Evolutionary conservation across 306 rosid genomes (phyloP).

Genomic region (Prunus campanulata): DNA sequence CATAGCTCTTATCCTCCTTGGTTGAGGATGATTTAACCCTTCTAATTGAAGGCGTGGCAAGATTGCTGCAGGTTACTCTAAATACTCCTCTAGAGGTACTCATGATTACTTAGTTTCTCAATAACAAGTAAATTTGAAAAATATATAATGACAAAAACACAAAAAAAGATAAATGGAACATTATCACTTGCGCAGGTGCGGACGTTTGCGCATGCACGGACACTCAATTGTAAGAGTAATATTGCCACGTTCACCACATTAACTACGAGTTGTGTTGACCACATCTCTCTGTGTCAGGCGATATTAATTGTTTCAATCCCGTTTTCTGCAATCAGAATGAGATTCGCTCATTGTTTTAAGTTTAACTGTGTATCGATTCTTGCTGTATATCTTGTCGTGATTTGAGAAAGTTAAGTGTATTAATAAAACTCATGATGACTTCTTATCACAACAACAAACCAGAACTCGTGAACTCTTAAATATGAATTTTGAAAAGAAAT

Average conservation of each 20-base stretch:
- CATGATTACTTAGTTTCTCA: too few relatives aligned
- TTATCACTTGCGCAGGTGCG: background rate
- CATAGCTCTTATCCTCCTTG: too few relatives aligned
- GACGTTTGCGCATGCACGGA: background rate
- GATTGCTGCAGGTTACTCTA: too few relatives aligned
- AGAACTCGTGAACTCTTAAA: background rate
- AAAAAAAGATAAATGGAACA: background rate
- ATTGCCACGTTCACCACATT: background rate
- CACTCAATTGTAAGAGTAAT: background rate
- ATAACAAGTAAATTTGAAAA: too few relatives aligned
- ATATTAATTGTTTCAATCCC: background rate
- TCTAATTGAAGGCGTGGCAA: too few relatives aligned
- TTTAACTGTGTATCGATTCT: background rate
- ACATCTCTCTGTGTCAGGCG: background rate
- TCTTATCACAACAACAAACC: background rate
- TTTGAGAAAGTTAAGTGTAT: background rate
- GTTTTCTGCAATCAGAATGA: background rate
- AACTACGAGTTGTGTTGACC: background rate
- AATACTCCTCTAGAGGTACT: too few relatives aligned
- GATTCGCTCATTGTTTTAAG: background rate
- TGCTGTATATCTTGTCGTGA: background rate
- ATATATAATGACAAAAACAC: too few relatives aligned
- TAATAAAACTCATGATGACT: background rate
- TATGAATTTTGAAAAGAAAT: background rate
- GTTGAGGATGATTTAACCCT: too few relatives aligned